Percentiles rank a stretch among this genome's conserved stretches.
These are phyloP conservation scores for Pulveroboletus sp. DNA, from an alignment of 768 basidiomycete species.

Conservation along the genomic window DNA sequence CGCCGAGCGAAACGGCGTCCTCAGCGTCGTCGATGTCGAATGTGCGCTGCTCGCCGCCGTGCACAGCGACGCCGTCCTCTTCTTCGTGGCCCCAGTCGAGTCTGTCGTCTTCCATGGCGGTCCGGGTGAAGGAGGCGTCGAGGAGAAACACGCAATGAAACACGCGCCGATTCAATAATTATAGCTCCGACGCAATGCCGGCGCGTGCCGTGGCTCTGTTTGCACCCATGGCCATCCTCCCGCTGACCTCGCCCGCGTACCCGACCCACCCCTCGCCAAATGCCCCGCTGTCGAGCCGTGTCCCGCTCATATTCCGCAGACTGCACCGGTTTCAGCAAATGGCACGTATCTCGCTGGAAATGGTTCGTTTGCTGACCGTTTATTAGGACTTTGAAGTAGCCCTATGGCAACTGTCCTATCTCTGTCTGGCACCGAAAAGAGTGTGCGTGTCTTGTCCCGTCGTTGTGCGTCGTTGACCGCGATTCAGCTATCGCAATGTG, in stretches of 20 bases:
- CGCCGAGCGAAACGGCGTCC: slow-evolving; percentile 69
- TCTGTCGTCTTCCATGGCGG: slow-evolving; percentile 60
- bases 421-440: slow-evolving; percentile 88
- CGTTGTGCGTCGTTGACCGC: slow-evolving; percentile 11
- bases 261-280: slow-evolving; percentile 19
- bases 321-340: slow-evolving; percentile 84
- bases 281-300: slow-evolving; percentile 43
- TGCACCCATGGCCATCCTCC: slow-evolving; percentile 33
- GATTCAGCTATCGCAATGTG: slow-evolving; percentile 82
- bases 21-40: slow-evolving; percentile 44
- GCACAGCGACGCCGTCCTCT: slow-evolving; percentile 38
- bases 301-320: slow-evolving; percentile 79
- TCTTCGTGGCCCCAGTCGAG: slow-evolving; percentile 69
- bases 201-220: slow-evolving; percentile 12
- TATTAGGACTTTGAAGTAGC: slow-evolving; percentile 93
- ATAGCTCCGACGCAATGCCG: slow-evolving; percentile 20
- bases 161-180: slow-evolving; percentile 18
- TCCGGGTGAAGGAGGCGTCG: slow-evolving; percentile 15
- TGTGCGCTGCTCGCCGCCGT: slow-evolving; percentile 38
- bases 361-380: not conserved
- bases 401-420: slow-evolving; percentile 92
- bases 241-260: slow-evolving; percentile 28
- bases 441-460: slow-evolving; percentile 54
- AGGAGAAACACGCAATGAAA: slow-evolving; percentile 2
- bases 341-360: slow-evolving; percentile 43